phyloP scores from a whole-genome alignment of 2,329 filamentous ascomycete genomes.

The Clarireedia monteithiana region DNA sequence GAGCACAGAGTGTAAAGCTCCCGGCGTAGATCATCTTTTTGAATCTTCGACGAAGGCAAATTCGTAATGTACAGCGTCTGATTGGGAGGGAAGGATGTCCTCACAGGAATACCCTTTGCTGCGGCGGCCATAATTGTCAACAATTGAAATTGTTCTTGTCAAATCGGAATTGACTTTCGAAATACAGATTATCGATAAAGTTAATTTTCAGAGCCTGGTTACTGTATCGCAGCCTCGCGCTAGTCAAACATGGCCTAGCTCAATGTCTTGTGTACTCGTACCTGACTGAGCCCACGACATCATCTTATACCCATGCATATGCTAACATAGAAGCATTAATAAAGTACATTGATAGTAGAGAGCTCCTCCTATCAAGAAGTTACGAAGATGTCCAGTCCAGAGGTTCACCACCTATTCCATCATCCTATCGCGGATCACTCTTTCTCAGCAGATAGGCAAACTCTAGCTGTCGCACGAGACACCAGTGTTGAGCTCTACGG shows the following conservation, averaged over 20 bases:
- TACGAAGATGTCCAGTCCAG: constrained; percentile 65
- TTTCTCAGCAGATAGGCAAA: constrained; percentile 86
- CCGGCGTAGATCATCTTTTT: constrained; percentile 78
- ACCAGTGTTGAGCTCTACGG: constrained; percentile 84
- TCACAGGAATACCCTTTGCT: not conserved
- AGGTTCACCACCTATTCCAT: constrained; percentile 96
- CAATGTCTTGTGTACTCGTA: not conserved
- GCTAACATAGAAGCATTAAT: constrained; percentile 4
- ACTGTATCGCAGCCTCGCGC: constrained; percentile 4
- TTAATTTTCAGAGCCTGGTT: constrained; percentile 2
- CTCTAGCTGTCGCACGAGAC: constrained; percentile 85
- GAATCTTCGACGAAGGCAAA: constrained; percentile 76
- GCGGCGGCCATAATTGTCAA: not conserved
- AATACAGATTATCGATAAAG: not conserved
- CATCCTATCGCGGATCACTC: constrained; percentile 95
- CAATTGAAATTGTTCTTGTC: not conserved
- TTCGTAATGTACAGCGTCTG: constrained; percentile 87
- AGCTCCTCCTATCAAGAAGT: constrained; percentile 77
- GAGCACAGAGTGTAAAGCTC: constrained; percentile 90
- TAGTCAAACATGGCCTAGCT: constrained; percentile 2
- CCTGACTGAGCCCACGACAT: constrained; percentile 1
- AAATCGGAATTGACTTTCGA: not conserved
- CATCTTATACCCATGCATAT: constrained; percentile 7
- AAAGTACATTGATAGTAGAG: constrained; percentile 75
- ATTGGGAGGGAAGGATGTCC: constrained; percentile 48